Evolutionary conservation across 2,329 filamentous ascomycete genomes (phyloP).

Genomic region (Penicillium sp.): DNA sequence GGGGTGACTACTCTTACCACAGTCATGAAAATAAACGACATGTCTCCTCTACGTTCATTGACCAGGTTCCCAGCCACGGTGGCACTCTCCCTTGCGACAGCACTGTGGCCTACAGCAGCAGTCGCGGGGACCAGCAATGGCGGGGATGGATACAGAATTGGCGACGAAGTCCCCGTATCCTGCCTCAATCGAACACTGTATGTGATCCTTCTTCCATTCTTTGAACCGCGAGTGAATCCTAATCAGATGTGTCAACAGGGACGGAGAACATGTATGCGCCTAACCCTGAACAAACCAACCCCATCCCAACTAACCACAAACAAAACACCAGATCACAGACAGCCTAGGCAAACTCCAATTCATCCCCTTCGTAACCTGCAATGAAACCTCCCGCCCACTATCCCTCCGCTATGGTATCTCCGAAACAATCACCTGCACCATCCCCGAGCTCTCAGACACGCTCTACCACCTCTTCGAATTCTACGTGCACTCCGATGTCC

Average conservation of each 20-base stretch:
- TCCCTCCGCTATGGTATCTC: constrained; percentile 79
- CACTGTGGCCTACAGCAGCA: constrained; percentile 22
- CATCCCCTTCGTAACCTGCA: constrained; percentile 85
- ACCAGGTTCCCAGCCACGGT: constrained; percentile 6
- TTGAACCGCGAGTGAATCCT: constrained; percentile 2
- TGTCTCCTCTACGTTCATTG: constrained; percentile 8
- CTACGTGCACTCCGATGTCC: constrained; percentile 96
- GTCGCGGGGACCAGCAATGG: constrained; percentile 25
- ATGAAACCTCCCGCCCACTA: constrained; percentile 80
- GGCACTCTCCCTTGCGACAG: constrained; percentile 15
- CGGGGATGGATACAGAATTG: constrained; percentile 46
- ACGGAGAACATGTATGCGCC: constrained; percentile 28
- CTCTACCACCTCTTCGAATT: constrained; percentile 67
- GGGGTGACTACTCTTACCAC: constrained; percentile 5
- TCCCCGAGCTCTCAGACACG: constrained; percentile 53
- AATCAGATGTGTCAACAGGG: constrained; percentile 5
- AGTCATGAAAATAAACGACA: constrained; percentile 5
- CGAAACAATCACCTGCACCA: constrained; percentile 60
- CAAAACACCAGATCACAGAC: constrained; percentile 63
- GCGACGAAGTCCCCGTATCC: constrained; percentile 66
- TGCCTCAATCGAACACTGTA: constrained; percentile 74
- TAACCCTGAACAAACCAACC: constrained; percentile 8
- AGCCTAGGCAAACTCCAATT: constrained; percentile 81
- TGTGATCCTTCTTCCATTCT: constrained; percentile 33
- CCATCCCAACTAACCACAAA: constrained; percentile 1